Base-by-base conservation (phyloP, 805 yeast species). In the Teunomyces aglyptinius region DNA sequence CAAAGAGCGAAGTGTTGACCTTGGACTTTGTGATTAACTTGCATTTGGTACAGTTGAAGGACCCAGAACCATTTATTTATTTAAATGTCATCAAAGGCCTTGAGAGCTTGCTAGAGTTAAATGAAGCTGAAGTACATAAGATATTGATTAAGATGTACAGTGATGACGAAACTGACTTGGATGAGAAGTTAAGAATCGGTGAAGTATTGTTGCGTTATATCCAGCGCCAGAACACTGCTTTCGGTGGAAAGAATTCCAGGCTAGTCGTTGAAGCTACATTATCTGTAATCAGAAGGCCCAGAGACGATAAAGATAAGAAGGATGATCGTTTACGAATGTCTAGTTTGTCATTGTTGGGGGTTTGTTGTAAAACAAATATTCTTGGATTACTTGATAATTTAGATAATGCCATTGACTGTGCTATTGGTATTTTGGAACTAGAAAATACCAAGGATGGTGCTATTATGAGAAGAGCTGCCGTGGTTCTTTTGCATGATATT, bases 21-120 rank as follows among this genome's bases (percentile, higher is more conserved):
- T 41, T 78, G 7, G 79, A 76, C 3, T 76, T 78, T 44, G 92
- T 79, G 0, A 63, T 88, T 24, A 73, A 78, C 13, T 63, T 89
- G 11, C 88, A 86, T 59, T 57, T 86, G 13, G 66, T 73, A 1
- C 88, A 85, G 53, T 64, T 94, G 36, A 76, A 77, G 40, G 95
- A 89, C 54, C 74, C 81, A 0, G 99, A 92, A 49, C 96, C 99
- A 0, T 92, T 83, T 61, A 80, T 94, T 12, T 94, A 89, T 60
- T 62, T 94, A 45, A 92, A 89, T 58, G 86, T 85, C 0, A 87
- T 94, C 50, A 89, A 86, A 57, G 91, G 94, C 0, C 64, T 94
- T 20, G 84, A 82, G 38, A 71, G 77, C 12, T 62, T 90, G 33
- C 61, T 86, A n/a, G 79, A 69, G 31, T 58, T 61, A 47, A 75